Percentiles rank a stretch among this genome's conserved stretches.
Evolutionary conservation across 805 yeast genomes (phyloP).

Genomic region (Yamadazyma nakazawae): DNA sequence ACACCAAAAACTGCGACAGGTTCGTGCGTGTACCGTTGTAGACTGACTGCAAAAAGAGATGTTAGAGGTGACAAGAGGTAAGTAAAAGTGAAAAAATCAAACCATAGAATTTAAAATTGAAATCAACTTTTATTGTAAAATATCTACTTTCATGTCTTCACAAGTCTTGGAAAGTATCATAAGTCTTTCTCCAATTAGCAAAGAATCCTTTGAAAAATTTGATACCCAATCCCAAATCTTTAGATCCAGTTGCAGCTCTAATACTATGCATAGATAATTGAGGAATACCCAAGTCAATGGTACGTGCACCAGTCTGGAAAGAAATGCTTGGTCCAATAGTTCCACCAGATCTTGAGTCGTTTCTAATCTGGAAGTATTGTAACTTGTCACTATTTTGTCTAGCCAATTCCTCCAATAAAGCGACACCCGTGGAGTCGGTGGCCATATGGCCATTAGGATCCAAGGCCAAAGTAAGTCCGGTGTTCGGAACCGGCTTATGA

Average conservation of each 20-base stretch:
- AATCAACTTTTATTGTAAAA: too few species aligned
- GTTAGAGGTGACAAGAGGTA: not conserved
- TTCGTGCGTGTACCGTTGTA: constrained; percentile 1
- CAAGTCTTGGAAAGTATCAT: constrained; percentile 48
- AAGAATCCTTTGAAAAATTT: constrained; percentile 71
- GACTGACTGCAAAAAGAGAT: not conserved
- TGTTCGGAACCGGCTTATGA: constrained; percentile 79
- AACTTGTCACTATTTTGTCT: constrained; percentile 57
- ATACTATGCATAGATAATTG: constrained; percentile 86
- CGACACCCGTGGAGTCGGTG: constrained; percentile 71
- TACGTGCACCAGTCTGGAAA: constrained; percentile 65
- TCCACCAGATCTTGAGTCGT: constrained; percentile 83
- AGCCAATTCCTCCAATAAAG: constrained; percentile 70
- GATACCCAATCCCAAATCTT: constrained; percentile 72
- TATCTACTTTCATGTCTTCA: not conserved
- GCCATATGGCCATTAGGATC: constrained; percentile 85
- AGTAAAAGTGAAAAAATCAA: too few species aligned
- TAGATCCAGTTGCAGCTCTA: constrained; percentile 75
- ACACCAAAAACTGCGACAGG: constrained; percentile 2
- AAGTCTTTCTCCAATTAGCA: constrained; percentile 60
- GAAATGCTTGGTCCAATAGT: constrained; percentile 78
- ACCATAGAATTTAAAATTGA: too few species aligned
- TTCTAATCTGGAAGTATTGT: constrained; percentile 84
- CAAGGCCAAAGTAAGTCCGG: constrained; percentile 64
- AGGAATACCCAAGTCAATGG: constrained; percentile 79